Conservation (phyloP, 768 basidiomycete species). For the Russula emetica region DNA sequence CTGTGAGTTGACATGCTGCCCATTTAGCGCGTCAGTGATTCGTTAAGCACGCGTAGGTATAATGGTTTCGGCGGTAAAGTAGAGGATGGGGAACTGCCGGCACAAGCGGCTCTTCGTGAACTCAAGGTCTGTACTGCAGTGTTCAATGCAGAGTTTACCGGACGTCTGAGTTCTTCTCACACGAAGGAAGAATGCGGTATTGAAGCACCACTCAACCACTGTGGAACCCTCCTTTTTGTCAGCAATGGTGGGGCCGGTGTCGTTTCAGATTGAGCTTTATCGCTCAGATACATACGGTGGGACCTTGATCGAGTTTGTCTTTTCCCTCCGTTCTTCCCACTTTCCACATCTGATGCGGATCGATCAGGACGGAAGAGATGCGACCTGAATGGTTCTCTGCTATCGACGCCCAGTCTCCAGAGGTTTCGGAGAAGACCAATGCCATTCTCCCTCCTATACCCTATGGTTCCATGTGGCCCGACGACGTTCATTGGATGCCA, state of each 20-base stretch:
- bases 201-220: constrained; percentile 55
- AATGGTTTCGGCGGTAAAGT: constrained; percentile 92
- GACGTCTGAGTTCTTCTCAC: not conserved
- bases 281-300: constrained; percentile 59
- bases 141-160: not conserved
- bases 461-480: constrained; percentile 57
- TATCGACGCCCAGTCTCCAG: constrained; percentile 15
- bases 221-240: constrained; percentile 63
- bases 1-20: constrained; percentile 38
- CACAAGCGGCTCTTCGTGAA: constrained; percentile 73
- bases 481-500: constrained; percentile 68
- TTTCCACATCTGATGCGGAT: not conserved
- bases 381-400: constrained; percentile 72
- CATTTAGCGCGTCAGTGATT: not conserved
- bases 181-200: constrained; percentile 81
- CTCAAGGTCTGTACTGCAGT: constrained; percentile 43
- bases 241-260: constrained; percentile 44
- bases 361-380: constrained; percentile 79
- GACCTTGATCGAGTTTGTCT: constrained; percentile 58
- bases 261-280: constrained; percentile 72
- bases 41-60: constrained; percentile 45
- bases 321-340: constrained; percentile 1
- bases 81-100: constrained; percentile 63
- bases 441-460: constrained; percentile 45
- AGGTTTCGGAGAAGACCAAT: constrained; percentile 1